Evolutionary conservation across 192 early-diverging fungal species (phyloP).

Genomic region (Paraglomus occultum): DNA sequence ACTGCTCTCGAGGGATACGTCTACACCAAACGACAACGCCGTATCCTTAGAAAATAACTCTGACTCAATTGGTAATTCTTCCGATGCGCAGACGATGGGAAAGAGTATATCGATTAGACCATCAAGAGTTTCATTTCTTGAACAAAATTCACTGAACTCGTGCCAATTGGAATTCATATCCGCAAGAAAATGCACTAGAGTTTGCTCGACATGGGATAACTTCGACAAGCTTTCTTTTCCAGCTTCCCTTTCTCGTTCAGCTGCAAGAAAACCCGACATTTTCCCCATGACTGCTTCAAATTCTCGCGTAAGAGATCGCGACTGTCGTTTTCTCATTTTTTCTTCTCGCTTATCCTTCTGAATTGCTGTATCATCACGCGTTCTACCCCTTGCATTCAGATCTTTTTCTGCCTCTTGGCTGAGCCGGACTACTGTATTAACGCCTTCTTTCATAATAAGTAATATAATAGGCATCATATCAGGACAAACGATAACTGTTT

Average conservation of each 20-base stretch:
- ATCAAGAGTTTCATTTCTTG: conserved; percentile 50
- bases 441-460: conserved; percentile 45
- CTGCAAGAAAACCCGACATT: neutral
- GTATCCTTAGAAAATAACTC: conserved; percentile 49
- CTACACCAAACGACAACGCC: conserved; percentile 30
- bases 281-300: neutral
- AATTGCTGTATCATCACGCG: conserved; percentile 23
- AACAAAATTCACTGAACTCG: conserved; percentile 52
- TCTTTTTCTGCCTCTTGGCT: conserved; percentile 24
- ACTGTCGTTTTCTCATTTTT: neutral
- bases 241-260: neutral
- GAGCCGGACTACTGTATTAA: conserved; percentile 32
- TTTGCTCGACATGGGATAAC: conserved; percentile 43
- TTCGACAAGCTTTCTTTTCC: conserved; percentile 32
- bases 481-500: conserved; percentile 34
- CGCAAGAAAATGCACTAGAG: conserved; percentile 45
- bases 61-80: conserved; percentile 40
- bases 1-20: conserved; percentile 13
- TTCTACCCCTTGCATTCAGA: neutral
- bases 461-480: conserved; percentile 53
- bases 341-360: neutral
- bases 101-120: conserved; percentile 54
- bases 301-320: conserved; percentile 11
- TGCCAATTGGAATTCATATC: conserved; percentile 48
- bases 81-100: conserved; percentile 47